Base-by-base conservation (phyloP, 1,284 basidiomycete species). In the Puccinia triticina region DNA sequence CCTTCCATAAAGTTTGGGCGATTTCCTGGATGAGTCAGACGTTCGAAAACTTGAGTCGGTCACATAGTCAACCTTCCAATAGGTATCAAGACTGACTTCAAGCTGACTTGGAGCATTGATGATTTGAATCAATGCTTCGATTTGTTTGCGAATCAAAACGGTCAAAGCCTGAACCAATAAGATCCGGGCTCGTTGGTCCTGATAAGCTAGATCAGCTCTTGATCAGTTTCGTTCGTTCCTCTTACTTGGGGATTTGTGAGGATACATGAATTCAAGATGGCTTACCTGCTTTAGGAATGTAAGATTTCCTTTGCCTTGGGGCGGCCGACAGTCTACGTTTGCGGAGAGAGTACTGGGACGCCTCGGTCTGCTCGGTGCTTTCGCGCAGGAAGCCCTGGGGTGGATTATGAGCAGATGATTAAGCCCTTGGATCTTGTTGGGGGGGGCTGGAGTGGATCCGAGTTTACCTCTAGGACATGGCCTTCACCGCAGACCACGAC, bases 381-480 rank as follows among this genome's bases (percentile, higher is more conserved):
- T 75, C 79, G n/a, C 79, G 32, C 16, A 82, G 26, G 55, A 61
- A 75, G 29, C 69, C 79, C 79, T 82, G 21, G 32, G 34, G 71
- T 3, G 5, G 29, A 46, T 10, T 26, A 2, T 26, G 0, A 57
- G 5, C 10, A 1, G 21, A 12, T 61, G 37, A 75, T 7, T 29
- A 61, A 32, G 16, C 1, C 23, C 2, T 57, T 46, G 53, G 4
- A 53, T 23, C 4, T 61, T n/a, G 32, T 32, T n/a, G n/a, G 21
- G 34, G 11, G 32, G 59, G 46, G 66, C 4, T 8, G 12, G 50
- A 71, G 48, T 59, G 0, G 21, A 46, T 3, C 18, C 0, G 16
- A 34, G 34, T 34, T 66, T 55, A 75, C 84, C 66, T 84, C 83
- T 34, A 84, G 79, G 23, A 85, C 84, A 67, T 85, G 84, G 26